Evolutionary conservation across 1,284 basidiomycete genomes (phyloP).

Genomic region (Trametes sp.): DNA sequence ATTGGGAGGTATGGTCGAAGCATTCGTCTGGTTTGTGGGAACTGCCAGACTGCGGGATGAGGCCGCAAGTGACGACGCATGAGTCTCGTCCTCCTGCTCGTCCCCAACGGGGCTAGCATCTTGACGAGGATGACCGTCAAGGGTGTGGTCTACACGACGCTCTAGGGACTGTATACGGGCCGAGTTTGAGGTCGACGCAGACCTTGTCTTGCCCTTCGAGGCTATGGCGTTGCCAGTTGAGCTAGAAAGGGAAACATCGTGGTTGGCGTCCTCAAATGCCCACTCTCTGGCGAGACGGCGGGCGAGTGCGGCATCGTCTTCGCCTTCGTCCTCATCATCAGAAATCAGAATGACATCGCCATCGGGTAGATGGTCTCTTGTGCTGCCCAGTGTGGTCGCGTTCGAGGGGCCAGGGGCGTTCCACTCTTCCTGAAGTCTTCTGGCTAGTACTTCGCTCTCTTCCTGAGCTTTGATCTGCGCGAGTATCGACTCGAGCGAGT

Average conservation of each 20-base stretch:
- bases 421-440: constrained; percentile 44
- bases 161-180: too few species aligned
- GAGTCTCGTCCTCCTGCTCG: too few species aligned
- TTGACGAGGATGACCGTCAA: too few species aligned
- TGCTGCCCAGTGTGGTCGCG: constrained; percentile 6
- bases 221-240: constrained; percentile 2
- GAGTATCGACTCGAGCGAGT: constrained; percentile 49
- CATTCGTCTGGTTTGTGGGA: too few species aligned
- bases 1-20: constrained; percentile 2
- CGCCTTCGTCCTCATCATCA: constrained; percentile 36
- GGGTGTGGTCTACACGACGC: too few species aligned
- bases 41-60: too few species aligned
- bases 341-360: constrained; percentile 29
- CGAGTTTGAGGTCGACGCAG: too few species aligned
- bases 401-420: constrained; percentile 16
- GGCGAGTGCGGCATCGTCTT: constrained; percentile 49
- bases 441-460: constrained; percentile 51
- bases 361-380: background rate
- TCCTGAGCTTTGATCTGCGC: constrained; percentile 52
- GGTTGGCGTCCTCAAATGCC: constrained; percentile 36
- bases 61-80: too few species aligned
- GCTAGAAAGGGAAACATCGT: constrained; percentile 7
- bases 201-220: constrained; percentile 20
- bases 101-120: too few species aligned
- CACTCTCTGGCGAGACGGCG: constrained; percentile 50